A percentile compares a stretch with the other conserved stretches of the same genome.
Evolutionary conservation across 345 rosid species (phyloP).

Genomic region (Carallia pectinifolia): DNA sequence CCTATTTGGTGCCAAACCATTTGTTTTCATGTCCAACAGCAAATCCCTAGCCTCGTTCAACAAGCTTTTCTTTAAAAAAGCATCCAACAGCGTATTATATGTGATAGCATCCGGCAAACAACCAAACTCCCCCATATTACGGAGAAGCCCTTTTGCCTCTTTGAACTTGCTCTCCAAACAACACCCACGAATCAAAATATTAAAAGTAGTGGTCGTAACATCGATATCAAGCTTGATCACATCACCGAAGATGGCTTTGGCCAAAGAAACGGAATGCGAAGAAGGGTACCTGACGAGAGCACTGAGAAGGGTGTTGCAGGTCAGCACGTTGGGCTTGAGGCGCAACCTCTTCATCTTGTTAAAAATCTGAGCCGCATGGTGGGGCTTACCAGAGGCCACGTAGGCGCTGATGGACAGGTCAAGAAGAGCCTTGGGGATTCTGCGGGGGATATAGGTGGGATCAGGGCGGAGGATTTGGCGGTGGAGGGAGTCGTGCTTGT

Average conservation of each 20-base stretch:
- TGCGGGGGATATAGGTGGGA: constrained; percentile 2
- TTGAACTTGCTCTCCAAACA: constrained; percentile 59
- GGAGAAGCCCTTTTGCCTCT: constrained; percentile 46
- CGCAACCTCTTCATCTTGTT: constrained; percentile 55
- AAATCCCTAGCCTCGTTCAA: constrained; percentile 61
- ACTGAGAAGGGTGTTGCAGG: constrained; percentile 67
- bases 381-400: constrained; percentile 55
- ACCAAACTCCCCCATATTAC: constrained; percentile 57
- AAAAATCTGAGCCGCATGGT: constrained; percentile 63
- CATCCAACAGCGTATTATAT: constrained; percentile 71
- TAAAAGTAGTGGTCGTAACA: constrained; percentile 49
- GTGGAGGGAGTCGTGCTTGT: constrained; percentile 46
- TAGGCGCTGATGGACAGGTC: constrained; percentile 63
- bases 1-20: constrained; percentile 55
- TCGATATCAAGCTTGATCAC: constrained; percentile 47
- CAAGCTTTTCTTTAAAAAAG: constrained; percentile 70
- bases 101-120: constrained; percentile 59
- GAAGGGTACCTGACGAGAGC: constrained; percentile 68
- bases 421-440: constrained; percentile 46
- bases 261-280: constrained; percentile 42
- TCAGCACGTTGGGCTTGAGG: constrained; percentile 57
- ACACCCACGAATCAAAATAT: constrained; percentile 67
- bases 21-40: constrained; percentile 64
- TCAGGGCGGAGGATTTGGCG: constrained; percentile 43
- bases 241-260: constrained; percentile 56